Evolutionary conservation across 2,329 filamentous ascomycete genomes (phyloP).

Genomic region (Ophiocordyceps sinensis): DNA sequence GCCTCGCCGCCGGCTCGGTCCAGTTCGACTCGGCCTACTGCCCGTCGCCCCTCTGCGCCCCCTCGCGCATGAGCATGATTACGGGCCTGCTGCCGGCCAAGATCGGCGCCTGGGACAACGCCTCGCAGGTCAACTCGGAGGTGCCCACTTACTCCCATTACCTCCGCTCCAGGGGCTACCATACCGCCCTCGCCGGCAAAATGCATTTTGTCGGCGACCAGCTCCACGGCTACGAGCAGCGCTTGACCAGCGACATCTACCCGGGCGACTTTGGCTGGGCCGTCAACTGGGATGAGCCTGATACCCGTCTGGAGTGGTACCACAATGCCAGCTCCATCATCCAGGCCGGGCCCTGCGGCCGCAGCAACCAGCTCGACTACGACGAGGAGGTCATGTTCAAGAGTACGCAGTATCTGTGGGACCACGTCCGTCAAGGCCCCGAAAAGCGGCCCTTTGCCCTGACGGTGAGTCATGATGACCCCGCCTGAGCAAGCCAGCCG

Average conservation of each 20-base stretch:
- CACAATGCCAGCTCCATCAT: constrained; percentile 91
- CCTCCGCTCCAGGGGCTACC: constrained; percentile 69
- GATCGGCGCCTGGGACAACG: constrained; percentile 88
- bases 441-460: constrained; percentile 67
- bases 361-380: constrained; percentile 91
- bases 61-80: constrained; percentile 89
- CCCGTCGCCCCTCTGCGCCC: constrained; percentile 82
- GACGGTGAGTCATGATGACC: constrained; percentile 36
- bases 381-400: constrained; percentile 94
- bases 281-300: constrained; percentile 88
- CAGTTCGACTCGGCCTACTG: constrained; percentile 93
- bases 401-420: constrained; percentile 78
- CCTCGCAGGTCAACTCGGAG: constrained; percentile 68
- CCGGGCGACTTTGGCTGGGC: constrained; percentile 90
- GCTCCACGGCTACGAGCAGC: constrained; percentile 83
- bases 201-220: constrained; percentile 98
- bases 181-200: constrained; percentile 83
- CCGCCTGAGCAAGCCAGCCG: too few species aligned
- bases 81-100: constrained; percentile 82
- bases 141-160: constrained; percentile 89
- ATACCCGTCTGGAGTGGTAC: constrained; percentile 81
- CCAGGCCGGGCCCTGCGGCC: constrained; percentile 75
- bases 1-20: constrained; percentile 65
- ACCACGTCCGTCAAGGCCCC: constrained; percentile 70
- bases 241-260: constrained; percentile 91